Conservation (phyloP, 2,329 filamentous ascomycete genomes). For the Ambrosiella xylebori region DNA sequence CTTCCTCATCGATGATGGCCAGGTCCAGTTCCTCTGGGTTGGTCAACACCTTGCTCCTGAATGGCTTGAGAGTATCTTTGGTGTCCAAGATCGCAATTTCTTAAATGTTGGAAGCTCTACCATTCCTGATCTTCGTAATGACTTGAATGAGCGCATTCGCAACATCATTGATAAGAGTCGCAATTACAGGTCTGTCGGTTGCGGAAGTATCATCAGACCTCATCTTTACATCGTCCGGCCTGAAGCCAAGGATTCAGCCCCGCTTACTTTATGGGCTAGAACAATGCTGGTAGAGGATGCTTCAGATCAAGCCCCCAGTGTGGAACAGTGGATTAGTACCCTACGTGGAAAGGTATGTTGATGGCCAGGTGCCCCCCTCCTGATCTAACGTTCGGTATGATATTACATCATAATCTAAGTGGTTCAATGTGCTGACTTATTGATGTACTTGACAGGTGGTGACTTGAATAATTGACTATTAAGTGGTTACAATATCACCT, state of each 20-base stretch:
- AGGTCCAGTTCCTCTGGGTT: conserved; percentile 95
- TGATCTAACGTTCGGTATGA: no score
- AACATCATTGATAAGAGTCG: conserved; percentile 83
- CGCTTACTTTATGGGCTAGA: conserved; percentile 90
- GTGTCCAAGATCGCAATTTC: conserved; percentile 63
- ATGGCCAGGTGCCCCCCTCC: not conserved
- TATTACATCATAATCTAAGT: no score
- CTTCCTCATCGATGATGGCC: conserved; percentile 92
- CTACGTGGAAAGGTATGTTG: conserved; percentile 74
- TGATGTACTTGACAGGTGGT: not conserved
- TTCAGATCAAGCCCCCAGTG: conserved; percentile 82
- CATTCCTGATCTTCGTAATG: conserved; percentile 75
- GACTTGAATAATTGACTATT: not conserved
- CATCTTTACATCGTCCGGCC: conserved; percentile 74
- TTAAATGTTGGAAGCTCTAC: conserved; percentile 82
- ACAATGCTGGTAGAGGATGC: conserved; percentile 88
- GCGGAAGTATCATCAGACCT: conserved; percentile 82
- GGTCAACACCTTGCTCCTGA: conserved; percentile 85
- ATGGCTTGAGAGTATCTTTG: conserved; percentile 78
- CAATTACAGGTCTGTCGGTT: conserved; percentile 70
- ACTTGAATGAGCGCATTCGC: conserved; percentile 89
- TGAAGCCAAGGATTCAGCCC: conserved; percentile 67
- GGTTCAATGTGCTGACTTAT: no score
- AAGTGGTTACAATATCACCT: no score
- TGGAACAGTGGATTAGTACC: conserved; percentile 82